phyloP scores from a whole-genome alignment of 495 filamentous ascomycete species.

The Aspergillus baeticus region DNA sequence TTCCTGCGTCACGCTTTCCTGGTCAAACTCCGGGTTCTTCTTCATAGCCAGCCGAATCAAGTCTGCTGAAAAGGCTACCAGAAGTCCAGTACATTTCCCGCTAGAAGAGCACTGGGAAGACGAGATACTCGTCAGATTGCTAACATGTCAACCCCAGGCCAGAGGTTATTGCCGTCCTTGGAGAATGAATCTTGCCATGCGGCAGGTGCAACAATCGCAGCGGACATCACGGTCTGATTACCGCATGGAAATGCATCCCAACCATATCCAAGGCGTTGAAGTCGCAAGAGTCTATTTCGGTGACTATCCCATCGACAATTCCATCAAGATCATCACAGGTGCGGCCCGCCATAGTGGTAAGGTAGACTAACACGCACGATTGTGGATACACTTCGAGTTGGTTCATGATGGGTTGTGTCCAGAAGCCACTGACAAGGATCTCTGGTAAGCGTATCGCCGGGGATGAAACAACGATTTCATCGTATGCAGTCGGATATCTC shows the following conservation, averaged over 20 bases:
- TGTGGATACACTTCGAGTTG: conserved; percentile 17
- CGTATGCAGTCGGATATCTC: conserved; percentile 45
- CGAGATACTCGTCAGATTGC: conserved; percentile 1
- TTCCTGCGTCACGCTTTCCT: conserved; percentile 4
- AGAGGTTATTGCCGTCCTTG: neutral
- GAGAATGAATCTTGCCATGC: conserved; percentile 6
- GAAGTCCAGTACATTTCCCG: conserved; percentile 1
- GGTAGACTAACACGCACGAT: conserved; percentile 43
- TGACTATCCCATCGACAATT: conserved; percentile 55
- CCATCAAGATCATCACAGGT: conserved; percentile 53
- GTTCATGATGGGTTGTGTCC: conserved; percentile 32
- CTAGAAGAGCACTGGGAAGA: conserved; percentile 5
- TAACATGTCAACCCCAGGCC: neutral
- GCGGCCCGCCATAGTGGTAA: conserved; percentile 38
- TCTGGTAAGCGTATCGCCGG: conserved; percentile 23
- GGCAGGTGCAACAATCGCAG: conserved; percentile 4
- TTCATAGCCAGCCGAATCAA: conserved; percentile 8
- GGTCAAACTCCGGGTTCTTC: conserved; percentile 8
- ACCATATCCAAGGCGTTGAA: conserved; percentile 37
- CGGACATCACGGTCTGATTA: conserved; percentile 10
- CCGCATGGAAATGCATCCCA: conserved; percentile 42
- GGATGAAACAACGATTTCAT: conserved; percentile 59
- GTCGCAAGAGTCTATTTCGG: conserved; percentile 46
- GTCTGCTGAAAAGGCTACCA: conserved; percentile 4
- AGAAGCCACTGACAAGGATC: conserved; percentile 22